Evolutionary conservation across 1,139 yeast genomes (phyloP).

Genomic region (Martiniozyma asiatica): DNA sequence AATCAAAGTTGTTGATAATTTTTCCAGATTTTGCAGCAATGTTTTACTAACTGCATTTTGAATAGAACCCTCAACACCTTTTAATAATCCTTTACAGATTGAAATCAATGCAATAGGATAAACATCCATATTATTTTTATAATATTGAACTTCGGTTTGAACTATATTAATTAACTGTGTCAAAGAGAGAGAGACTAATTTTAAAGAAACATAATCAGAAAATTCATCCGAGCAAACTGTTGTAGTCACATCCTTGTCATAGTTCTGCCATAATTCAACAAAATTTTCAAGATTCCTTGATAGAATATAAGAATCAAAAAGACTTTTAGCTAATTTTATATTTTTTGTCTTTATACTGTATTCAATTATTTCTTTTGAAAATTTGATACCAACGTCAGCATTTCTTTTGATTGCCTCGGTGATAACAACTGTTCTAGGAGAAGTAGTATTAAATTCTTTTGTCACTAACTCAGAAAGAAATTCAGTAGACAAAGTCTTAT

Average conservation of each 20-base stretch:
- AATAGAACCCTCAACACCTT: constrained; percentile 15
- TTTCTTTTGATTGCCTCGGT: constrained; percentile 16
- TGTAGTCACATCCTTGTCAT: constrained; percentile 17
- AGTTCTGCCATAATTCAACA: constrained; percentile 33
- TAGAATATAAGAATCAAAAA: constrained; percentile 37
- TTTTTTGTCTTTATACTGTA: constrained; percentile 10
- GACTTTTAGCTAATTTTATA: constrained; percentile 21
- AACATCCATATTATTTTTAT: constrained; percentile 8
- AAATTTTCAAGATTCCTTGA: constrained; percentile 51
- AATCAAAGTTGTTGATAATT: constrained; percentile 13
- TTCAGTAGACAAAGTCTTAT: constrained; percentile 16
- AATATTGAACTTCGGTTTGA: constrained; percentile 12
- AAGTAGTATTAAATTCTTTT: constrained; percentile 6
- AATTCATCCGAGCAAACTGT: constrained; percentile 25
- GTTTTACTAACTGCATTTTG: constrained; percentile 14
- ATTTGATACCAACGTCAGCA: constrained; percentile 18
- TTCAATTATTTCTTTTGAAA: constrained; percentile 11
- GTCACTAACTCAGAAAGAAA: constrained; percentile 17
- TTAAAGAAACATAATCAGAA: constrained; percentile 27
- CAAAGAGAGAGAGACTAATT: constrained; percentile 33
- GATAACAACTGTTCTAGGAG: constrained; percentile 9
- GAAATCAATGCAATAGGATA: constrained; percentile 25
- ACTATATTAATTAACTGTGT: constrained; percentile 29
- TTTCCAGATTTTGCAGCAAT: constrained; percentile 9
- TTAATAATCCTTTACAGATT: constrained; percentile 29